Evolutionary conservation across 176 grass and related monocot species (phyloP).

Genomic region (Musa beccarii): DNA sequence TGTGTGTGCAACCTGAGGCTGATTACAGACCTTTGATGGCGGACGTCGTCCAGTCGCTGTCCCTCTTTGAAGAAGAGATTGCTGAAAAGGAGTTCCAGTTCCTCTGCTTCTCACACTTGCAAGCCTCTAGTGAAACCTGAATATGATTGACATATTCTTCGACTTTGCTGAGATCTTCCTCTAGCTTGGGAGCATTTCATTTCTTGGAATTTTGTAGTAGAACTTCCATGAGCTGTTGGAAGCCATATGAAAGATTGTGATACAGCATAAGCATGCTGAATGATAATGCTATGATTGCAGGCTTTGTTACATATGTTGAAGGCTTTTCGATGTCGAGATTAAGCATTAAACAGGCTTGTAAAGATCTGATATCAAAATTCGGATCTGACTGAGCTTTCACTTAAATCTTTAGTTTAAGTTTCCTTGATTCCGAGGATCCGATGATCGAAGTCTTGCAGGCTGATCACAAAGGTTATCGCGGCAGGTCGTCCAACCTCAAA

Average conservation of each 20-base stretch:
- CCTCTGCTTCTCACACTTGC: slow-evolving; percentile 26
- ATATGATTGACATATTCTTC: not conserved
- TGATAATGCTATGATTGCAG: not conserved
- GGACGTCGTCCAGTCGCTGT: slow-evolving; percentile 91
- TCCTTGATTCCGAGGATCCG: too few species aligned
- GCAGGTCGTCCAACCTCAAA: too few species aligned
- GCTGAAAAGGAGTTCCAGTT: slow-evolving; percentile 32
- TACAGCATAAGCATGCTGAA: not conserved
- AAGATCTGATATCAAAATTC: not conserved
- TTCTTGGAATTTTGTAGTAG: not conserved
- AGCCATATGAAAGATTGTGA: too few species aligned
- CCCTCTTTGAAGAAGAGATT: slow-evolving; percentile 72
- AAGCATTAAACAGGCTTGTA: not conserved
- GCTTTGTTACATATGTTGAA: not conserved
- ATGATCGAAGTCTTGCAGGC: too few species aligned
- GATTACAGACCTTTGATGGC: slow-evolving; percentile 98
- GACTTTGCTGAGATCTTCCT: not conserved
- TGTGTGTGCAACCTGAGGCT: slow-evolving; percentile 95
- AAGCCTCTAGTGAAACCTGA: slow-evolving; percentile 12
- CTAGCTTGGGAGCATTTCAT: not conserved
- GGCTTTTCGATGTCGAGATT: not conserved
- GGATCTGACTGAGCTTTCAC: not conserved
- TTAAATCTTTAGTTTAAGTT: too few species aligned
- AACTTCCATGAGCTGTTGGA: not conserved
- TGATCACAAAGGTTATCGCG: too few species aligned